phyloP scores from a whole-genome alignment of 225 moss, liverwort and hornwort genomes.

The Physcomitrium patens region DNA sequence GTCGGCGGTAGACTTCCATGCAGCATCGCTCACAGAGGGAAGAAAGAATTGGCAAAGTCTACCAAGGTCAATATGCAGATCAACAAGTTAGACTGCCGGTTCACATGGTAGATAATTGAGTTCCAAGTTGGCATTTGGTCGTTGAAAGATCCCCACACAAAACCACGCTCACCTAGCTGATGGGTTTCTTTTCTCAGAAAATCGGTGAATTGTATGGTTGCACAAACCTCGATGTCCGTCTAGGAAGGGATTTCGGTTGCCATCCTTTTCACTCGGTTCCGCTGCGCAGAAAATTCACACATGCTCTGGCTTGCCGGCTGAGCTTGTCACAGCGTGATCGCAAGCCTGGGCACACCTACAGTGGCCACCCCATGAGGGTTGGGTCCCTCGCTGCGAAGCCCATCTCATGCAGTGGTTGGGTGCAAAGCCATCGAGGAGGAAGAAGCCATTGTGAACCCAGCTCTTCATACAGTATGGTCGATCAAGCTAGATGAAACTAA shows the following conservation, averaged over 20 bases:
- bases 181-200: conserved; percentile 62
- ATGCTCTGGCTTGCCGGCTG: conserved; percentile 22
- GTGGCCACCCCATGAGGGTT: not conserved
- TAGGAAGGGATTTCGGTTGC: not conserved
- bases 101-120: conserved; percentile 25
- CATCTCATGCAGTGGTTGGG: conserved; percentile 43
- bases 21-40: conserved; percentile 13
- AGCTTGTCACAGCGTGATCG: conserved; percentile 29
- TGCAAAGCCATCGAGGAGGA: conserved; percentile 34
- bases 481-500: not conserved
- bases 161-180: conserved; percentile 59
- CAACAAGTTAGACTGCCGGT: conserved; percentile 2
- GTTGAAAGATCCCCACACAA: conserved; percentile 42
- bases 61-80: not conserved
- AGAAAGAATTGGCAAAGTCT: not conserved
- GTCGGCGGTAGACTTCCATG: not conserved
- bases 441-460: conserved; percentile 19
- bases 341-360: conserved; percentile 2
- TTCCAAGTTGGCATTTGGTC: conserved; percentile 38
- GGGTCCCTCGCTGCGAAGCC: conserved; percentile 9
- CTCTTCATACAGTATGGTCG: not conserved
- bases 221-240: conserved; percentile 41
- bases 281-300: conserved; percentile 26
- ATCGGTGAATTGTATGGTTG: conserved; percentile 57
- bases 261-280: not conserved